Evolutionary conservation across 257 asterid genomes (phyloP), one percentile per base, ranked within the genome.

Genomic region (Solanum sejunctum): DNA sequence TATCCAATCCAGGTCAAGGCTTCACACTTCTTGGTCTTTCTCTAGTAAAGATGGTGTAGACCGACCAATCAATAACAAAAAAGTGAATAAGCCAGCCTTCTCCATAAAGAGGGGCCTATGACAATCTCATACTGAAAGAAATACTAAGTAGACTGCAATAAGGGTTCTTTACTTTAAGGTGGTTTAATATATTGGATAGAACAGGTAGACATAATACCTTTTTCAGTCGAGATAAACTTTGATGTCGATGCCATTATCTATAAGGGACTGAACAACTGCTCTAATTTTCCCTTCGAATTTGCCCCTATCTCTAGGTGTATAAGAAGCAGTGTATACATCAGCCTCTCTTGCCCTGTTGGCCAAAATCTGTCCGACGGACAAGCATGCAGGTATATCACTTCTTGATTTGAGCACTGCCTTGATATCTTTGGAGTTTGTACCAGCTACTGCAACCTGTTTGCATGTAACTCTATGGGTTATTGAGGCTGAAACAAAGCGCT

Each of bases 391-490:
- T 82, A 96, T 95, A 84, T 96, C 99, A 1, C 94, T 91, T 82
- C 98, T 87, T 32, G 99, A 95, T 88, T 88, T 91, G 6, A 96
- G 93, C 9, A 90, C 97, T n/a, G 98, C 98, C 86, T 96, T 96
- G 28, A 96, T 94, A 83, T 96, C 98, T 58, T 95, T 96, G 32
- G 98, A 96, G 89, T 96, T 96, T 3, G 99, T 96, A 63, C 99
- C 98, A 47, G 99, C 97, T 83, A 96, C 98, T 0, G 99, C 99
- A 9, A 95, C 99, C 88, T 95, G 98, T 89, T 93, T 96, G 94
- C 97, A 92, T 3, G 98, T 96, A 41, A 93, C 98, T 86, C 98
- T 93, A 84, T 96, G 98, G 64, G 98, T 96, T 82, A 96, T 87
- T 36, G 99, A 96, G 67, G 99, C 98, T 15, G 98, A 93, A 72